Evolutionary conservation across 139 green algal genomes (phyloP).

Genomic region (Haematococcus sp.): DNA sequence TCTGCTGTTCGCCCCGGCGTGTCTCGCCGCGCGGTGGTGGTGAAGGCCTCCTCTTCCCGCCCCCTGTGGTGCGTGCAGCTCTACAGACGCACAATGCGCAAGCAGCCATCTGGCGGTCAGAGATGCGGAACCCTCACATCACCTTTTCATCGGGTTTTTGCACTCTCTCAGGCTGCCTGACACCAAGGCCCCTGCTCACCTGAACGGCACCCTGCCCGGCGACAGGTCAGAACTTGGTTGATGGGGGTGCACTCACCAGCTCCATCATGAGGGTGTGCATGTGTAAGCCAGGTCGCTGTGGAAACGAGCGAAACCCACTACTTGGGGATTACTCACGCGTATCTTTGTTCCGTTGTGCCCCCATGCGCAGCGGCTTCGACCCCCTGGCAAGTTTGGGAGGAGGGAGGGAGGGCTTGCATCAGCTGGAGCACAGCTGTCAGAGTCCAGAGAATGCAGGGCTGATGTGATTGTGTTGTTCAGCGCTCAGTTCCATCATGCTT

Average conservation of each 20-base stretch:
- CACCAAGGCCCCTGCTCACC: background rate
- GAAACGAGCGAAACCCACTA: background rate
- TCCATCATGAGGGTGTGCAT: background rate
- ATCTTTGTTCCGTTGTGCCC: too few species aligned
- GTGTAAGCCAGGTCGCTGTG: background rate
- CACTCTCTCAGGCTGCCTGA: constrained; percentile 12
- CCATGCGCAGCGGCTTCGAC: constrained; percentile 56
- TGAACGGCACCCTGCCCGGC: constrained; percentile 13
- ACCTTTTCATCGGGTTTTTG: too few species aligned
- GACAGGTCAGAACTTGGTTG: background rate
- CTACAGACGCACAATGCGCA: too few species aligned
- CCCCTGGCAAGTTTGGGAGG: constrained; percentile 38
- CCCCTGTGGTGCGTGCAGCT: constrained; percentile 3
- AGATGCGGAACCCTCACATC: too few species aligned
- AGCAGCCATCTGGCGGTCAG: too few species aligned
- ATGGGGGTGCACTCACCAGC: background rate
- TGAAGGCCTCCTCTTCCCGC: constrained; percentile 6
- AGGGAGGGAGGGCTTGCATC: constrained; percentile 10
- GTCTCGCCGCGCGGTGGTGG: constrained; percentile 2
- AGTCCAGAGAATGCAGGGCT: background rate
- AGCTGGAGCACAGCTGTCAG: background rate
- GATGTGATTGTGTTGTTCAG: too few species aligned
- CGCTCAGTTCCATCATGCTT: background rate
- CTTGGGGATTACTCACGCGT: background rate
- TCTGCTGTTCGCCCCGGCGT: background rate